Conservation (phyloP, 345 rosid species). For the Dipteronia sinensis region DNA sequence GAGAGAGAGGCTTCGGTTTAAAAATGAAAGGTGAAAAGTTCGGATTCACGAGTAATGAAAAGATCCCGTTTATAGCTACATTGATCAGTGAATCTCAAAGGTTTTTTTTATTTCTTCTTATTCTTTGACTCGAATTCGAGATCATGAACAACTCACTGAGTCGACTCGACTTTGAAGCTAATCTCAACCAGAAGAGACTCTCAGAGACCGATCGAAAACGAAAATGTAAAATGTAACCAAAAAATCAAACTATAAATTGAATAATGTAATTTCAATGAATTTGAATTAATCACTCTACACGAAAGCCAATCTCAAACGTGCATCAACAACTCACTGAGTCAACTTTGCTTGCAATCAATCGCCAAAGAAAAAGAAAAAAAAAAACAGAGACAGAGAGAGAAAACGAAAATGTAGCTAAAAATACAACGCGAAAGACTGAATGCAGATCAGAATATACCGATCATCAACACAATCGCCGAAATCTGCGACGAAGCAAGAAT, state of each 20-base stretch:
- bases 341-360: neutral
- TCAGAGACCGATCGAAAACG: neutral
- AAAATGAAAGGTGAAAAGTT: no score
- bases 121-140: neutral
- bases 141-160: constrained; percentile 4
- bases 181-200: neutral
- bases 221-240: neutral
- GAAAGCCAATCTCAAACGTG: neutral
- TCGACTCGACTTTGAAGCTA: constrained; percentile 8
- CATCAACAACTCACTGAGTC: no score
- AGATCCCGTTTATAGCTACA: neutral
- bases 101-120: neutral
- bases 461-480: neutral
- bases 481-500: neutral
- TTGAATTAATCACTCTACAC: neutral
- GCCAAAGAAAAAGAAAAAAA: neutral
- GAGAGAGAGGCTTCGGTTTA: no score
- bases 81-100: constrained; percentile 6
- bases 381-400: neutral
- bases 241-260: neutral
- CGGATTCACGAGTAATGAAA: neutral
- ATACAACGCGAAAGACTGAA: neutral
- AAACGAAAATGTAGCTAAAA: constrained; percentile 3
- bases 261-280: neutral
- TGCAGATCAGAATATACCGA: neutral